Percentiles rank a stretch among this genome's conserved stretches.
Conservation (phyloP, 306 rosid species). For the Lagenaria siceraria region DNA sequence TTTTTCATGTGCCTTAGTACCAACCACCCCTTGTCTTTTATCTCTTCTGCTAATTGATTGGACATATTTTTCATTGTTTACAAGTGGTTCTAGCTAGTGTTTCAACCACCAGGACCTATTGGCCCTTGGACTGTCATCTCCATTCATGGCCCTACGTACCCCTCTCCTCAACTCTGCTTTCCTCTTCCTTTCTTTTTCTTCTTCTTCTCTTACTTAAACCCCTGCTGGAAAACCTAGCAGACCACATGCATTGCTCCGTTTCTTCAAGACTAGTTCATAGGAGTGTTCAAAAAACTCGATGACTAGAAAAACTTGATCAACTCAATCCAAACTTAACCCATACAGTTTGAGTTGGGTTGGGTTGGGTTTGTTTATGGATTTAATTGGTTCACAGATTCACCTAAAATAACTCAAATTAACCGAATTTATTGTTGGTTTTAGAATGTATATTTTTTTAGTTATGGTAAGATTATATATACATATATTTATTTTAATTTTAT, state of each 20-base stretch:
- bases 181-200: too few relatives aligned
- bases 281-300: too few relatives aligned
- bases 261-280: not conserved
- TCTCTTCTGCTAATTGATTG: not conserved
- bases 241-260: not conserved
- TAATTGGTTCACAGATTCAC: too few relatives aligned
- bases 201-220: not conserved
- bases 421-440: too few relatives aligned
- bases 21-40: not conserved
- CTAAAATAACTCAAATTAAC: too few relatives aligned
- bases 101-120: not conserved
- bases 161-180: not conserved
- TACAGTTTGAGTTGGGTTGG: too few relatives aligned
- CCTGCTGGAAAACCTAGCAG: not conserved
- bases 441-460: too few relatives aligned
- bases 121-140: not conserved
- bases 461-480: too few relatives aligned
- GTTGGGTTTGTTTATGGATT: too few relatives aligned
- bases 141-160: not conserved
- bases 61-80: constrained; percentile 3
- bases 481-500: too few relatives aligned
- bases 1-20: constrained; percentile 1
- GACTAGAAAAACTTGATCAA: too few relatives aligned
- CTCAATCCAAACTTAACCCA: too few relatives aligned
- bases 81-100: not conserved